Evolutionary conservation across 2,329 filamentous ascomycete species (phyloP).

Genomic region (Microsporum canis): DNA sequence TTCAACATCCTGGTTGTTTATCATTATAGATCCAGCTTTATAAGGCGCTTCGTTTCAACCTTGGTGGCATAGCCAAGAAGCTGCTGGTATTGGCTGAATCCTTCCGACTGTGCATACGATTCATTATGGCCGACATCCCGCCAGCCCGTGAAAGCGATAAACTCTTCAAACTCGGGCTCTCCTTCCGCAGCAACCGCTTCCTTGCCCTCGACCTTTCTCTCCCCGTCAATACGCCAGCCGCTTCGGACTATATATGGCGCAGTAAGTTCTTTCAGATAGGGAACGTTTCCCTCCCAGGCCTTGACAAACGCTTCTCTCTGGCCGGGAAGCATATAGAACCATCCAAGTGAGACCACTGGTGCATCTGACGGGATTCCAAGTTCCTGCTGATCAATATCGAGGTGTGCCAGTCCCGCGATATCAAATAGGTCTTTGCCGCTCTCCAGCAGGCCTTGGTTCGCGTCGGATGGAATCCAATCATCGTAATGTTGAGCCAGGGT

Average conservation of each 20-base stretch:
- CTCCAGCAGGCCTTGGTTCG: constrained; percentile 33
- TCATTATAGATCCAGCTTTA: constrained; percentile 2
- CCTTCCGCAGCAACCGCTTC: constrained; percentile 8
- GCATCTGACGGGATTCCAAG: constrained; percentile 21
- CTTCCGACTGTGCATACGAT: constrained; percentile 25
- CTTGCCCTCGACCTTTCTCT: constrained; percentile 6
- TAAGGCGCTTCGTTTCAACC: constrained; percentile 18
- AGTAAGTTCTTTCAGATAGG: constrained; percentile 18
- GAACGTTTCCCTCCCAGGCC: constrained; percentile 19
- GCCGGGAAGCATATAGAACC: constrained; percentile 23
- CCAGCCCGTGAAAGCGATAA: constrained; percentile 35
- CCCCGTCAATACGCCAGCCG: constrained; percentile 33
- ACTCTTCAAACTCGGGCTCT: constrained; percentile 27
- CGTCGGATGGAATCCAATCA: constrained; percentile 33
- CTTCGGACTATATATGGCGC: constrained; percentile 20
- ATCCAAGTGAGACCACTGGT: constrained; percentile 24
- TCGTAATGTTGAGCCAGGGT: constrained; percentile 33
- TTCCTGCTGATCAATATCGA: constrained; percentile 27
- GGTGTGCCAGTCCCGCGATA: constrained; percentile 36
- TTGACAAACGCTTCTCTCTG: constrained; percentile 21
- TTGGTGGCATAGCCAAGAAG: constrained; percentile 17
- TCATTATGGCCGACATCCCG: constrained; percentile 25
- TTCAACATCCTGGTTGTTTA: neutral
- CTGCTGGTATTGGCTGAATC: constrained; percentile 21
- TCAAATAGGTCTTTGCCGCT: constrained; percentile 28